A percentile compares a stretch with the other conserved stretches of the same genome.
These are phyloP conservation scores for Lactarius tabidus DNA, from an alignment of 768 basidiomycete genomes.

Conservation along the genomic window DNA sequence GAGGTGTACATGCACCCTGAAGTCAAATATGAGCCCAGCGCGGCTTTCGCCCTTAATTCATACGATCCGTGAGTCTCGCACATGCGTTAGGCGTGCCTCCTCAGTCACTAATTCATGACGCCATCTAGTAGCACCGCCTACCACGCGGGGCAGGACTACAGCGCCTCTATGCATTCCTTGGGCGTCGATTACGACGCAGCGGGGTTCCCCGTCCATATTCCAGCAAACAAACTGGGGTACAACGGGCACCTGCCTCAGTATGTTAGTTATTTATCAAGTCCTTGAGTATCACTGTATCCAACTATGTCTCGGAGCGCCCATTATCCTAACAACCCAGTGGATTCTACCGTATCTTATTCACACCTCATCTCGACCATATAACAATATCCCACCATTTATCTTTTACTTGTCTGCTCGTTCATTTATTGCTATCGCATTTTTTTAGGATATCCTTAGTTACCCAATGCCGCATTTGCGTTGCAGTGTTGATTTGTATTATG, in stretches of 20 bases:
- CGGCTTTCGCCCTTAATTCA: conserved; percentile 10
- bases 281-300: conserved; percentile 1
- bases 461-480: conserved; percentile 7
- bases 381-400: conserved; percentile 11
- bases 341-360: conserved; percentile 11
- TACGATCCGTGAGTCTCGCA: conserved; percentile 19
- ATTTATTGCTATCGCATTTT: neutral
- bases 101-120: neutral
- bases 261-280: conserved; percentile 14
- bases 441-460: neutral
- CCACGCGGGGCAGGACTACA: conserved; percentile 22
- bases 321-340: conserved; percentile 9
- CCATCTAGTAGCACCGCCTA: conserved; percentile 8
- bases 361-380: conserved; percentile 14
- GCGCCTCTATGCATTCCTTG: conserved; percentile 16
- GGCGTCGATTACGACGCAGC: conserved; percentile 12
- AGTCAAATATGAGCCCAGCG: conserved; percentile 16
- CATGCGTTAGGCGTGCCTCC: neutral
- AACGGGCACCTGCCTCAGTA: conserved; percentile 6
- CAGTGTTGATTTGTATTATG: conserved; percentile 13
- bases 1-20: conserved; percentile 20
- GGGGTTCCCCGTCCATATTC: conserved; percentile 14
- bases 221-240: conserved; percentile 16
- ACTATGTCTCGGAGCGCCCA: neutral
- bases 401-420: conserved; percentile 10